Evolutionary conservation across 2,329 filamentous ascomycete genomes (phyloP).

Genomic region (Chaetomium globosum): DNA sequence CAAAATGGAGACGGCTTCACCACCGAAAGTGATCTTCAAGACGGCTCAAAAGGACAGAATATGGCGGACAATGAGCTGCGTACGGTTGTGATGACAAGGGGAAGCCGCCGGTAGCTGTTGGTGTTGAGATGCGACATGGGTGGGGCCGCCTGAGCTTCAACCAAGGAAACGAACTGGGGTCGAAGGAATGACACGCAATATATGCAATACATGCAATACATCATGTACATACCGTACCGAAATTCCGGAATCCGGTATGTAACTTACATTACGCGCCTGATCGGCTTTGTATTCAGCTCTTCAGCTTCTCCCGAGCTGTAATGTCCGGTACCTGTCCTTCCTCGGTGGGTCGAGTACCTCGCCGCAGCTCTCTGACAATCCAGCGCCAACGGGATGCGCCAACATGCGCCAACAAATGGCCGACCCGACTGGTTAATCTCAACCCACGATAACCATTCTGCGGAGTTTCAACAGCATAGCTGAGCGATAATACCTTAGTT

Average conservation of each 20-base stretch:
- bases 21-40: background rate
- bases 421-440: background rate
- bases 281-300: background rate
- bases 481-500: background rate
- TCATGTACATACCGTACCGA: background rate
- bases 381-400: conserved; percentile 13
- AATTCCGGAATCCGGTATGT: background rate
- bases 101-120: background rate
- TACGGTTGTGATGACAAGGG: background rate
- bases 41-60: background rate
- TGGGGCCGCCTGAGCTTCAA: background rate
- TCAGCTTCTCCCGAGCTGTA: background rate
- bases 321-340: background rate
- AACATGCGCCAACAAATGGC: background rate
- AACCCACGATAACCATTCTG: conserved; percentile 1
- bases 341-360: conserved; percentile 6
- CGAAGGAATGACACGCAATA: background rate
- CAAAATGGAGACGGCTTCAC: background rate
- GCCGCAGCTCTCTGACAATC: conserved; percentile 13
- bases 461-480: background rate
- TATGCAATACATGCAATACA: background rate
- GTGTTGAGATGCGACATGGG: conserved; percentile 1
- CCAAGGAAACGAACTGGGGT: background rate
- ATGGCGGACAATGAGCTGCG: background rate
- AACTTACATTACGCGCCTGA: background rate